phyloP scores from a whole-genome alignment of 2,329 filamentous ascomycete species.

The Sarocladium brachiariae region DNA sequence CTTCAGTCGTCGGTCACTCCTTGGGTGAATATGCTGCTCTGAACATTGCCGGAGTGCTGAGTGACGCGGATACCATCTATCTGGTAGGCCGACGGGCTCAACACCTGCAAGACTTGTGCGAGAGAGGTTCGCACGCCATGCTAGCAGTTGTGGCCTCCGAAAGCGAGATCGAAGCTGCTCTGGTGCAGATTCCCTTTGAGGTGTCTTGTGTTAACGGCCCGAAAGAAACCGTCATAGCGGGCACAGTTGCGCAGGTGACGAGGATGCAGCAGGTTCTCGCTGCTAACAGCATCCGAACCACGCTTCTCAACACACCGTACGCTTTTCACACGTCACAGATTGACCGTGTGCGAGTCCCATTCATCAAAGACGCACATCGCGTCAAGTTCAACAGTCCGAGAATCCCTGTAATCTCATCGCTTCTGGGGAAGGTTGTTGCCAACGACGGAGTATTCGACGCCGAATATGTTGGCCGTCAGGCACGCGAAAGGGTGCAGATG shows the following conservation, averaged over 20 bases:
- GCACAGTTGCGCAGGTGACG: conserved; percentile 41
- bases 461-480: conserved; percentile 51
- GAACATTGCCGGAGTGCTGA: conserved; percentile 53
- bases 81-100: conserved; percentile 54
- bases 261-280: background rate
- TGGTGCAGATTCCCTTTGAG: conserved; percentile 23
- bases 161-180: conserved; percentile 16
- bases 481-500: conserved; percentile 61
- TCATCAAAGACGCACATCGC: conserved; percentile 33
- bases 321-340: conserved; percentile 31
- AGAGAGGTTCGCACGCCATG: conserved; percentile 26
- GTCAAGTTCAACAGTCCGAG: conserved; percentile 24
- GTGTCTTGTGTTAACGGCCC: conserved; percentile 51
- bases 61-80: conserved; percentile 52
- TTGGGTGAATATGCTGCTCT: conserved; percentile 60
- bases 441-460: conserved; percentile 42
- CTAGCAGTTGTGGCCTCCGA: conserved; percentile 22
- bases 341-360: conserved; percentile 36
- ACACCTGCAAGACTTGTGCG: conserved; percentile 49
- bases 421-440: conserved; percentile 44
- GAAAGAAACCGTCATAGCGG: conserved; percentile 13
- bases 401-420: conserved; percentile 29
- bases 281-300: conserved; percentile 22
- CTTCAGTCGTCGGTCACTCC: conserved; percentile 43
- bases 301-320: conserved; percentile 26